phyloP scores from a whole-genome alignment of 371 early-diverging fungal genomes.

The Mortierella sp. region DNA sequence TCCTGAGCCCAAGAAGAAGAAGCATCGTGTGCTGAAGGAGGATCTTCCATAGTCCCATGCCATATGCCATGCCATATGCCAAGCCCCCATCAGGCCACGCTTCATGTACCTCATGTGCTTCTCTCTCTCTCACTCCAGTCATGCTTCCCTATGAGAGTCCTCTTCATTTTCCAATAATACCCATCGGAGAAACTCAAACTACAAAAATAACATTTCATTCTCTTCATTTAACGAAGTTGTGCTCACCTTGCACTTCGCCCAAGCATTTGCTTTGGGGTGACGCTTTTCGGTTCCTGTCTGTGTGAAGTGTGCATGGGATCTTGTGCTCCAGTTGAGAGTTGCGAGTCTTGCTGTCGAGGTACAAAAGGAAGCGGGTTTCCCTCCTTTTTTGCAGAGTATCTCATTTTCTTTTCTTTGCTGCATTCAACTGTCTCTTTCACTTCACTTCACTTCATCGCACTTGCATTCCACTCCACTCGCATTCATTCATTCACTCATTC shows the following conservation, averaged over 20 bases:
- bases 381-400: neutral
- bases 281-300: neutral
- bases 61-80: no score
- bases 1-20: slow-evolving; percentile 90
- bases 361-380: neutral
- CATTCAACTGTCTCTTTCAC: neutral
- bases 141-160: neutral
- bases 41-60: slow-evolving; percentile 43
- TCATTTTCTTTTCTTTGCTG: neutral
- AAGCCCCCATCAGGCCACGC: neutral
- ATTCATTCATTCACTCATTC: neutral
- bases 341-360: neutral
- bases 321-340: no score
- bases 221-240: neutral
- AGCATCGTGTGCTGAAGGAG: slow-evolving; percentile 82
- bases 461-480: neutral
- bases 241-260: slow-evolving; percentile 10
- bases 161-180: slow-evolving; percentile 5
- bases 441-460: neutral
- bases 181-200: slow-evolving; percentile 5
- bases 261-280: neutral
- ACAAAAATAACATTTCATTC: slow-evolving; percentile 9
- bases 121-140: neutral
- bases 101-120: neutral
- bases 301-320: no score